Conservation (phyloP, 768 basidiomycete species). For the Kwoniella bestiolae region DNA sequence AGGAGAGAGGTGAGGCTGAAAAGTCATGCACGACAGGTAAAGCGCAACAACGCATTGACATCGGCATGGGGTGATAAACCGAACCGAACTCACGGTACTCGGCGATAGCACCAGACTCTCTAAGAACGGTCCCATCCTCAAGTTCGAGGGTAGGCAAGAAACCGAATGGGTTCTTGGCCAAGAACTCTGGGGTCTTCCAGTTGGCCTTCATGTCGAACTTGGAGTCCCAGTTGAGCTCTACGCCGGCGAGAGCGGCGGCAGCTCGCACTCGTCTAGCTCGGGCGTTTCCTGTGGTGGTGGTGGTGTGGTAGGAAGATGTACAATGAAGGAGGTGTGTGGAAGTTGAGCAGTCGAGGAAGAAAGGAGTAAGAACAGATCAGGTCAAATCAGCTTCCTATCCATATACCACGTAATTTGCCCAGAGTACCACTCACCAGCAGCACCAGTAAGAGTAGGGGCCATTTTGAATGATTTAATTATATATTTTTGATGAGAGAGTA, state of each 20-base stretch:
- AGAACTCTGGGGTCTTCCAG: slow-evolving; percentile 52
- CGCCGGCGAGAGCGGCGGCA: slow-evolving; percentile 67
- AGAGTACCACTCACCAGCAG: slow-evolving; percentile 12
- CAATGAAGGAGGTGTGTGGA: background rate
- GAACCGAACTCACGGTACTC: slow-evolving; percentile 90
- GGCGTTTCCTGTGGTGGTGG: slow-evolving; percentile 42
- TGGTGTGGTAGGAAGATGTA: background rate
- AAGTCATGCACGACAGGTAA: background rate
- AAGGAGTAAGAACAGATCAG: background rate
- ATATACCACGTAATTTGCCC: background rate
- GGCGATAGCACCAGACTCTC: slow-evolving; percentile 79
- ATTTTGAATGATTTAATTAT: slow-evolving; percentile 14
- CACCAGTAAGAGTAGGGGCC: slow-evolving; percentile 20
- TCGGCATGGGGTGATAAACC: too few relatives aligned
- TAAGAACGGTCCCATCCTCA: slow-evolving; percentile 74
- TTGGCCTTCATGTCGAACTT: slow-evolving; percentile 49
- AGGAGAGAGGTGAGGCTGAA: background rate
- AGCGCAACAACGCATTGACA: background rate
- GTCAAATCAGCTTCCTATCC: background rate
- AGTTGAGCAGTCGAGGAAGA: background rate
- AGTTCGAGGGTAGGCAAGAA: slow-evolving; percentile 76
- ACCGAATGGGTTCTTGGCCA: slow-evolving; percentile 64
- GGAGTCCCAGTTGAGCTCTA: slow-evolving; percentile 78
- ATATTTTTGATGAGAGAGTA: background rate
- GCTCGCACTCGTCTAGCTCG: slow-evolving; percentile 52